These are phyloP conservation scores for Chrysoporthe deuterocubensis DNA, from an alignment of 2,329 filamentous ascomycete species.

Conservation along the genomic window DNA sequence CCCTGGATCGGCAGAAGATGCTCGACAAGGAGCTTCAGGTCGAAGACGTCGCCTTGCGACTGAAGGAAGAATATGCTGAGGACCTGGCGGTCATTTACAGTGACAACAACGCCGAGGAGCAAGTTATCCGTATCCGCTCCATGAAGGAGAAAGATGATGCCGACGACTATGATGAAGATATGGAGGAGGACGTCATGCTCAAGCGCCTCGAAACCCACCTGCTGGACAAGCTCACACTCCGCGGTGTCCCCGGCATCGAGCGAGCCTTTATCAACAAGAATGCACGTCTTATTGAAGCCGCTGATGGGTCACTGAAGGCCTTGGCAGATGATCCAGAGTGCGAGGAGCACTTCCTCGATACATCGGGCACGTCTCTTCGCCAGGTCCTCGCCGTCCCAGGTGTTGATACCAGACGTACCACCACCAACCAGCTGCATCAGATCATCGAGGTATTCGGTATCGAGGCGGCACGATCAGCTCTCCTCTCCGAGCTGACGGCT, in stretches of 20 bases:
- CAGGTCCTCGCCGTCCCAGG: slow-evolving; percentile 85
- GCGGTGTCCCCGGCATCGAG: slow-evolving; percentile 86
- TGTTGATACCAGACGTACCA: slow-evolving; percentile 83
- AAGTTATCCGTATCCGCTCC: slow-evolving; percentile 90
- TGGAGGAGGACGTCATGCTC: slow-evolving; percentile 89
- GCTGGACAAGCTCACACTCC: slow-evolving; percentile 86
- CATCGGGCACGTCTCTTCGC: slow-evolving; percentile 84
- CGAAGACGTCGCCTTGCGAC: slow-evolving; percentile 84
- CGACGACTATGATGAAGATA: slow-evolving; percentile 62
- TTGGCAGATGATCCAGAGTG: slow-evolving; percentile 75
- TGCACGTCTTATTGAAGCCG: slow-evolving; percentile 65
- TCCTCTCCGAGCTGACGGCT: slow-evolving; percentile 86
- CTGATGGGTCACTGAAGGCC: slow-evolving; percentile 74
- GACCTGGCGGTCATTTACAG: slow-evolving; percentile 94
- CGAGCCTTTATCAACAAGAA: slow-evolving; percentile 92
- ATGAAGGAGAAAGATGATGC: slow-evolving; percentile 72
- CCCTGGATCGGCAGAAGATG: slow-evolving; percentile 90
- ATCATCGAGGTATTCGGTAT: slow-evolving; percentile 95
- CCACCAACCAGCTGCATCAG: slow-evolving; percentile 95
- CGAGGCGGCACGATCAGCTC: slow-evolving; percentile 84
- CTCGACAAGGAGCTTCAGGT: slow-evolving; percentile 93
- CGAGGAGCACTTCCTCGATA: slow-evolving; percentile 95
- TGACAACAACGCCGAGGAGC: slow-evolving; percentile 95
- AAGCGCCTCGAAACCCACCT: slow-evolving; percentile 92
- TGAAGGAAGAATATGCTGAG: slow-evolving; percentile 84